These are phyloP conservation scores for Monilinia fructigena DNA, from an alignment of 2,329 filamentous ascomycete species.

Conservation along the genomic window DNA sequence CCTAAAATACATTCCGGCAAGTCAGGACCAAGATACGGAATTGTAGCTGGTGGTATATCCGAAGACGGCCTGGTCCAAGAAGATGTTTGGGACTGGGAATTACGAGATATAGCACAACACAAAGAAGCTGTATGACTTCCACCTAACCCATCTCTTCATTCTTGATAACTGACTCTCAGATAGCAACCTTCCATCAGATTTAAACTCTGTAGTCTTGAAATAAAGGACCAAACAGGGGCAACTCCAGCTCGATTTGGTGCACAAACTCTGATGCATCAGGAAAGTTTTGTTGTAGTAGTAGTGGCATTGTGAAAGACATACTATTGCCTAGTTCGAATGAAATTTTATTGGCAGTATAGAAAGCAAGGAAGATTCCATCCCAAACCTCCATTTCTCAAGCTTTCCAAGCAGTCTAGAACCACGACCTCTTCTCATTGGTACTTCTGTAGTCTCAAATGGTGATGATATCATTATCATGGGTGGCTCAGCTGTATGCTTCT, in stretches of 20 bases:
- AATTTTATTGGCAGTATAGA: conserved; percentile 39
- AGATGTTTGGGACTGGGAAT: neutral
- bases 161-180: neutral
- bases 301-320: conserved; percentile 46
- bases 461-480: conserved; percentile 63
- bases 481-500: conserved; percentile 85
- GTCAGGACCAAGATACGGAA: conserved; percentile 49
- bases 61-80: conserved; percentile 18
- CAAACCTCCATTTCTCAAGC: neutral
- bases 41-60: conserved; percentile 69
- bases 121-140: conserved; percentile 26
- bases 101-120: conserved; percentile 42
- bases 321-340: conserved; percentile 52
- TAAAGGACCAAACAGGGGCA: neutral
- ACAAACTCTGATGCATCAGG: conserved; percentile 39
- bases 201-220: neutral
- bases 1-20: conserved; percentile 27
- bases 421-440: conserved; percentile 70
- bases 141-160: neutral
- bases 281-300: conserved; percentile 43
- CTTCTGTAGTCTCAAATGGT: conserved; percentile 52
- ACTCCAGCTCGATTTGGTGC: conserved; percentile 47
- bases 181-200: conserved; percentile 11
- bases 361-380: neutral
- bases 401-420: conserved; percentile 36